Percentiles rank a stretch among this genome's conserved stretches.
Evolutionary conservation across 1,284 basidiomycete species (phyloP).

Genomic region (Marasmius oreades): DNA sequence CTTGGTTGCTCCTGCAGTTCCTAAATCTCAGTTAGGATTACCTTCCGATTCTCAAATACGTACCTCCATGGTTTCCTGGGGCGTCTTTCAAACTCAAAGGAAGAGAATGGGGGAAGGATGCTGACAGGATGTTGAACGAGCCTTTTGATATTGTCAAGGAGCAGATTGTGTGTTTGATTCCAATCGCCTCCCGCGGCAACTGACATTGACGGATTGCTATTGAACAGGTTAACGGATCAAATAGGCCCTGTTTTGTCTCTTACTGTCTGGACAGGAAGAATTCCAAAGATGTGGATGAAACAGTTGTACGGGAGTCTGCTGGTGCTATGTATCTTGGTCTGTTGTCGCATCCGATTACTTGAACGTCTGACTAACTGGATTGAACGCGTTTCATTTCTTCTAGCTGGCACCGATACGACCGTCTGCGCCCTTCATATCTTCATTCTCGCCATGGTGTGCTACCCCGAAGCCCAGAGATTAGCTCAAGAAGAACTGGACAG

Average conservation of each 20-base stretch:
- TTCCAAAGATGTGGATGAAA: neutral
- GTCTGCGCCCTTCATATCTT: constrained; percentile 17
- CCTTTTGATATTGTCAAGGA: neutral
- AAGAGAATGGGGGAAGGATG: constrained; percentile 13
- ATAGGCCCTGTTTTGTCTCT: neutral
- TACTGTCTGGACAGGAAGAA: neutral
- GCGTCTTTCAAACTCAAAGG: constrained; percentile 13
- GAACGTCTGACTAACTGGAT: neutral
- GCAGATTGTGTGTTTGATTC: neutral
- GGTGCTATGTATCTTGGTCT: neutral
- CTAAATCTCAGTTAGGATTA: constrained; percentile 12
- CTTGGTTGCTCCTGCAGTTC: neutral
- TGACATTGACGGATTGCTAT: too few species aligned
- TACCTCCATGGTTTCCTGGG: constrained; percentile 22
- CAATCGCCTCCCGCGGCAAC: neutral
- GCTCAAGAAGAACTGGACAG: constrained; percentile 35
- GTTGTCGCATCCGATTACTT: neutral
- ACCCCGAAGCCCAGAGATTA: constrained; percentile 26
- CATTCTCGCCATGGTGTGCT: constrained; percentile 30
- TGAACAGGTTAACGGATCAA: neutral
- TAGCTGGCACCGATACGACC: constrained; percentile 4
- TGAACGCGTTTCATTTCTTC: too few species aligned
- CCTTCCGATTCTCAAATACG: constrained; percentile 13
- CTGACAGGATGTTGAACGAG: neutral
- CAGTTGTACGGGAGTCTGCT: neutral